Percentiles rank a stretch among this genome's conserved stretches.
These are phyloP conservation scores for Veloboletus limbatus DNA, from an alignment of 1,284 basidiomycete species.

Conservation along the genomic window DNA sequence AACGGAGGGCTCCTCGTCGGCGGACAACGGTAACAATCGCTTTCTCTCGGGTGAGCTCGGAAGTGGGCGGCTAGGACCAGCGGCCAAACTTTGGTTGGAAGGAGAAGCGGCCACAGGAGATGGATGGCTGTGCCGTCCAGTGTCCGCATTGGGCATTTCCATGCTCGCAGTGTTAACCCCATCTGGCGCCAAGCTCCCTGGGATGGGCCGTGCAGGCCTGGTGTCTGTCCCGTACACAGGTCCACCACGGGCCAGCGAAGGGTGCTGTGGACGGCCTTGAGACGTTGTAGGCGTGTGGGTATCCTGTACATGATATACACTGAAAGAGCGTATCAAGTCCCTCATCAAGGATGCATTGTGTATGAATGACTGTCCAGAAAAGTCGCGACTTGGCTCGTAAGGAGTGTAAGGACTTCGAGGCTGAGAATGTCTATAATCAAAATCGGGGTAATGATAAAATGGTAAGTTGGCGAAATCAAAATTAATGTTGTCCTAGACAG, in stretches of 20 bases:
- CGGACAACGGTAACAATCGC: conserved; percentile 12
- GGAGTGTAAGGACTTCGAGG: background rate
- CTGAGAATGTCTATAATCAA: background rate
- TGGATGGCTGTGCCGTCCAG: conserved; percentile 18
- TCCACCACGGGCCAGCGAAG: background rate
- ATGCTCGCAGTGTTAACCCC: conserved; percentile 6
- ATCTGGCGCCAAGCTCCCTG: background rate
- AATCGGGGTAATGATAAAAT: background rate
- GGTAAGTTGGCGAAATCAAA: background rate
- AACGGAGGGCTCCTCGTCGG: conserved; percentile 17
- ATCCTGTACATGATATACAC: background rate
- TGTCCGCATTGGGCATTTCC: background rate
- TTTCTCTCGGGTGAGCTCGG: conserved; percentile 24
- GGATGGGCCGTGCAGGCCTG: background rate
- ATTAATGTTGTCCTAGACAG: conserved; percentile 7
- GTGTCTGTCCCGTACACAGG: conserved; percentile 1
- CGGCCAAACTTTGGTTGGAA: conserved; percentile 4
- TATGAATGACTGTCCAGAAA: background rate
- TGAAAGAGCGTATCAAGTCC: background rate
- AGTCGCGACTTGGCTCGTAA: background rate
- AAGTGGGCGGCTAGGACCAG: conserved; percentile 11
- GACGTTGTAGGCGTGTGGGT: background rate
- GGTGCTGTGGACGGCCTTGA: conserved; percentile 2
- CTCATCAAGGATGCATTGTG: background rate
- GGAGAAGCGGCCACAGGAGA: conserved; percentile 15